Base-by-base conservation (phyloP, 1,284 basidiomycete genomes). In the Microbotryum scabiosae region DNA sequence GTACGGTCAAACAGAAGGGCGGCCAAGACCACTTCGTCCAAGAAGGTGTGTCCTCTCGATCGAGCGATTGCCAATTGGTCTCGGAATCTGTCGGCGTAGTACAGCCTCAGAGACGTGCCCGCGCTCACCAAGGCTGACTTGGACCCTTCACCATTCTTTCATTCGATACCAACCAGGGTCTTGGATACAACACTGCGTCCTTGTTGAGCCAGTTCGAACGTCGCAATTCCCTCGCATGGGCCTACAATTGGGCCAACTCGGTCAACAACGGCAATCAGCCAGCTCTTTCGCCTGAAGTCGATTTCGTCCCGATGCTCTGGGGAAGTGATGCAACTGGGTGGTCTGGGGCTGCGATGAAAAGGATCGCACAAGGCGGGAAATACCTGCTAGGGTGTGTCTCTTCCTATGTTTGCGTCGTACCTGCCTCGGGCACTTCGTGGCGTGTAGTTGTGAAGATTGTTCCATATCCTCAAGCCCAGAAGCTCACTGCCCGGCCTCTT, bases 281-380 rank as follows among this genome's bases (percentile, higher is more conserved):
- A 7, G 36, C 36, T 41, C 36, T 41, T 41, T 41, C 36, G 1
- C 5, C 36, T 6, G 57, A 25, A 6, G 51, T 54, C 28, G 57
- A 59, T 51, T 53, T 54, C 41, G 32, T 48, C 28, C 57, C 57
- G 21, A 59, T 59, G 57, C 28, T 52, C 28, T 59, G 50, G 30
- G 54, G 18, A 8, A 21, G 25, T n/a, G 32, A 52, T 10, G 51
- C 51, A 4, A n/a, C n/a, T n/a, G 51, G 51, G 23, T 52, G 51
- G 51, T 32, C 25, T 18, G 51, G 12, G 20, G 32, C 25, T 10
- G 51, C 30, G 20, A 25, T n/a, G 18, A 23, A 52, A 18, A n/a
- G 25, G 23, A 52, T 52, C 20, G 26, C n/a, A 28, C 25, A 52
- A 23, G 51, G 51, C 4, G 51, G 25, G n/a, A 52, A 25, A 28